Conservation (phyloP, 768 basidiomycete species). For the Panellus pusillus region DNA sequence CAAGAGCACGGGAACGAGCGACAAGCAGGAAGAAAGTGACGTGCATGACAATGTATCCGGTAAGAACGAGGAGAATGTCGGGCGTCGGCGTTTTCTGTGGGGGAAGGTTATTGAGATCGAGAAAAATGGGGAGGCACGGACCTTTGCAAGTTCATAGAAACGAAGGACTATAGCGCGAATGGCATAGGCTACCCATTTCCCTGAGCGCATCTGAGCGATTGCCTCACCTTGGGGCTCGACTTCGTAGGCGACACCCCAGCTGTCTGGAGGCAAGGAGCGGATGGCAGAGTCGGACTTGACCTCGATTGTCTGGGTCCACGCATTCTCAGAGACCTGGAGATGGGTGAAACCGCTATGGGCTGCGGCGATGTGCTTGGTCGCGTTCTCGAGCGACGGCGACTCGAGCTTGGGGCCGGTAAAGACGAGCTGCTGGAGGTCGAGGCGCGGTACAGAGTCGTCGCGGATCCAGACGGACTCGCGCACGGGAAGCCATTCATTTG, state of each 20-base stretch:
- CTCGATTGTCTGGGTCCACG: slow-evolving; percentile 32
- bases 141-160: slow-evolving; percentile 86
- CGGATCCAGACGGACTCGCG: slow-evolving; percentile 52
- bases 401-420: slow-evolving; percentile 48
- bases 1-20: slow-evolving; percentile 82
- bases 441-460: slow-evolving; percentile 31
- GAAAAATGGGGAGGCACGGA: slow-evolving; percentile 12
- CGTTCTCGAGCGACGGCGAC: slow-evolving; percentile 36
- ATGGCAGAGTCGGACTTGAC: slow-evolving; percentile 47
- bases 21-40: slow-evolving; percentile 90
- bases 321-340: background rate
- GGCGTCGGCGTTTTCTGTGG: slow-evolving; percentile 87
- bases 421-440: slow-evolving; percentile 77
- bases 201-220: slow-evolving; percentile 74
- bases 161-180: slow-evolving; percentile 69
- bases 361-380: slow-evolving; percentile 22
- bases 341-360: slow-evolving; percentile 6
- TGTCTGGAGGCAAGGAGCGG: slow-evolving; percentile 13
- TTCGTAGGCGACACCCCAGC: slow-evolving; percentile 23
- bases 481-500: slow-evolving; percentile 64
- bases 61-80: slow-evolving; percentile 91
- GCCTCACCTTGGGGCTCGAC: slow-evolving; percentile 45
- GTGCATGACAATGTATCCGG: slow-evolving; percentile 96
- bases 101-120: slow-evolving; percentile 11
- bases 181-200: slow-evolving; percentile 91